Conservation (phyloP, 495 filamentous ascomycete species). For the Trichodelitschia bisporula region DNA sequence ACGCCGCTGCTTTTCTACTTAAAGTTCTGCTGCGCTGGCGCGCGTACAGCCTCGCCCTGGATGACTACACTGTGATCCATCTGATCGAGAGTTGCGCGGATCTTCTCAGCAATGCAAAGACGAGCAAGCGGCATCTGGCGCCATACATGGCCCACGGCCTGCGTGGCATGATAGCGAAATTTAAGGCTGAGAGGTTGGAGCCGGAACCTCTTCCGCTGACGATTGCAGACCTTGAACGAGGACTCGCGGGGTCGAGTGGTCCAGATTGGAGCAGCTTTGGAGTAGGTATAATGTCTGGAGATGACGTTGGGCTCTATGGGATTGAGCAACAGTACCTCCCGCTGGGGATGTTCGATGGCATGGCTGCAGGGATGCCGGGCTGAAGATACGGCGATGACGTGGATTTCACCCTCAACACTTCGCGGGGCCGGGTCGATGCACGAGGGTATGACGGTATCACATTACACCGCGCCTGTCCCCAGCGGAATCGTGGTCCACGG, state of each 20-base stretch:
- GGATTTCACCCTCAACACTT: no score
- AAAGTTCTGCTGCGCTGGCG: conserved; percentile 15
- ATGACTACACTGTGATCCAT: neutral
- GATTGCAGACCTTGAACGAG: neutral
- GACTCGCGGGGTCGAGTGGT: neutral
- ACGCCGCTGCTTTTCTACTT: conserved; percentile 29
- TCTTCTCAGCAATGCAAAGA: neutral
- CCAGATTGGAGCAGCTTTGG: neutral
- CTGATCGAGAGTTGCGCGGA: neutral
- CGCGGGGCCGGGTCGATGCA: no score
- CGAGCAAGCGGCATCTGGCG: neutral
- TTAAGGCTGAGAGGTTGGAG: neutral
- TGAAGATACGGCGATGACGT: no score
- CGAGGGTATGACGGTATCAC: no score
- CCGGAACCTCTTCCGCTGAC: neutral
- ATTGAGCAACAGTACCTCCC: neutral
- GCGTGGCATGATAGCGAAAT: neutral
- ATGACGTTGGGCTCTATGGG: neutral
- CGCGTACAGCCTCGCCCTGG: neutral
- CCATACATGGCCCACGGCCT: neutral
- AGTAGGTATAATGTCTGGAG: neutral
- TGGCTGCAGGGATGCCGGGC: no score
- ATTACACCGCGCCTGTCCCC: no score
- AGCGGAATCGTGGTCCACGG: no score
- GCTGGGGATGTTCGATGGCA: neutral